Evolutionary conservation across 2,329 filamentous ascomycete species (phyloP).

Genomic region (Fusarium transvaalense): DNA sequence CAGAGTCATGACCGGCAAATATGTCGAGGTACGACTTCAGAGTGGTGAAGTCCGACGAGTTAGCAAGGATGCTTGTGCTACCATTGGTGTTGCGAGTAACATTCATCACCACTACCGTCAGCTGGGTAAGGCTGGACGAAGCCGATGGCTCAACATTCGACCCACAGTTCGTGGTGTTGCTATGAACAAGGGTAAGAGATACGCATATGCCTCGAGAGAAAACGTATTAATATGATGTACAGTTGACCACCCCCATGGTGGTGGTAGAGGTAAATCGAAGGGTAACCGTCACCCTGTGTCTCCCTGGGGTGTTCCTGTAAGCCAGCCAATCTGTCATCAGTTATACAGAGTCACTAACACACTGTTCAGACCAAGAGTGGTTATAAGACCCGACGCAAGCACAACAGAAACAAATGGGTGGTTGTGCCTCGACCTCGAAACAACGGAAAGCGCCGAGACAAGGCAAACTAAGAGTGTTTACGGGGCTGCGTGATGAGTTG

Average conservation of each 20-base stretch:
- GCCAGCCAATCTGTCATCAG: conserved; percentile 54
- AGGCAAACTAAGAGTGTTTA: conserved; percentile 58
- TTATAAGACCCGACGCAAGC: conserved; percentile 91
- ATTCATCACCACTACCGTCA: conserved; percentile 89
- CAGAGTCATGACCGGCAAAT: conserved; percentile 76
- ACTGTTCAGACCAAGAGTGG: conserved; percentile 76
- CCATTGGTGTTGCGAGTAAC: conserved; percentile 95
- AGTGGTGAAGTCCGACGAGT: conserved; percentile 93
- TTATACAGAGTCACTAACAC: conserved; percentile 24
- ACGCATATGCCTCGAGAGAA: neutral
- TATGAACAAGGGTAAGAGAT: conserved; percentile 88
- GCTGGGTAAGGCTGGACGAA: conserved; percentile 94
- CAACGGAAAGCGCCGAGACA: conserved; percentile 86
- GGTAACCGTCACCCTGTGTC: conserved; percentile 95
- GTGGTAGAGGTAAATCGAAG: conserved; percentile 99
- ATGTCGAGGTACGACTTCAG: conserved; percentile 87
- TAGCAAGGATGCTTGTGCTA: conserved; percentile 92
- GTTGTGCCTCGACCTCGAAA: conserved; percentile 87
- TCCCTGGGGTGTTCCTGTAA: conserved; percentile 95
- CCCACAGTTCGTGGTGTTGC: conserved; percentile 97
- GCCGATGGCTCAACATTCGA: conserved; percentile 91
- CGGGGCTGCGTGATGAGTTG: conserved; percentile 38
- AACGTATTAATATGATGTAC: conserved; percentile 36
- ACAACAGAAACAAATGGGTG: conserved; percentile 92
- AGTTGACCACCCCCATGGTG: conserved; percentile 97